These are phyloP conservation scores for Ampelomyces quisqualis DNA, from an alignment of 2,329 filamentous ascomycete genomes.

Conservation along the genomic window DNA sequence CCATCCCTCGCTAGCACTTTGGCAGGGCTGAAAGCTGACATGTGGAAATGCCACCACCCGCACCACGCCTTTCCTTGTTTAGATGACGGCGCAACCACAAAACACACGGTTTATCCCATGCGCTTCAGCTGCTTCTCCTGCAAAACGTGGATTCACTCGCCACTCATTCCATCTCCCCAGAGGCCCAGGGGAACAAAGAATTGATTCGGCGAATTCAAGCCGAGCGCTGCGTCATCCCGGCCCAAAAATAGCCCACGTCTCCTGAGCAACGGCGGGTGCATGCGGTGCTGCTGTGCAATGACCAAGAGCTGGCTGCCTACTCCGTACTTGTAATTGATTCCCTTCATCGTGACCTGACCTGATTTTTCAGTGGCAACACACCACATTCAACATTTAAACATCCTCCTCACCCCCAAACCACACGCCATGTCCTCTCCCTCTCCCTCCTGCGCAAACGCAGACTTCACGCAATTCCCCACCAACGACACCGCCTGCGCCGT, in stretches of 20 bases:
- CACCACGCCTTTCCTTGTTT: no score
- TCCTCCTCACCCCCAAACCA: neutral
- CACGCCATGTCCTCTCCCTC: constrained; percentile 17
- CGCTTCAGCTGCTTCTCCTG: no score
- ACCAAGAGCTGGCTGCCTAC: neutral
- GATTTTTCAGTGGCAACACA: constrained; percentile 1
- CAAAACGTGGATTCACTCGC: neutral
- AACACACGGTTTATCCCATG: no score
- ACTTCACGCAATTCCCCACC: constrained; percentile 31
- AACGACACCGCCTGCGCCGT: constrained; percentile 33
- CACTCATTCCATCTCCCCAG: neutral
- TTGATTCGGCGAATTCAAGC: neutral
- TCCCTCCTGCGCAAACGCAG: constrained; percentile 24
- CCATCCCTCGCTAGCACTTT: no score
- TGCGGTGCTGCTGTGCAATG: no score
- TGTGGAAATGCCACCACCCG: no score
- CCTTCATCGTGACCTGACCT: no score
- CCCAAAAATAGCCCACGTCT: constrained; percentile 21
- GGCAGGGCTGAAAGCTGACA: no score
- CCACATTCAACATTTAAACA: neutral
- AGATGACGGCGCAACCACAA: no score
- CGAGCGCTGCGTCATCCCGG: constrained; percentile 8
- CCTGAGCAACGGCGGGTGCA: constrained; percentile 22
- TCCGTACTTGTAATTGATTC: no score
- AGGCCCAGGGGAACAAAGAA: neutral